Conservation (phyloP, 768 basidiomycete species). For the Multifurca ochricompacta region DNA sequence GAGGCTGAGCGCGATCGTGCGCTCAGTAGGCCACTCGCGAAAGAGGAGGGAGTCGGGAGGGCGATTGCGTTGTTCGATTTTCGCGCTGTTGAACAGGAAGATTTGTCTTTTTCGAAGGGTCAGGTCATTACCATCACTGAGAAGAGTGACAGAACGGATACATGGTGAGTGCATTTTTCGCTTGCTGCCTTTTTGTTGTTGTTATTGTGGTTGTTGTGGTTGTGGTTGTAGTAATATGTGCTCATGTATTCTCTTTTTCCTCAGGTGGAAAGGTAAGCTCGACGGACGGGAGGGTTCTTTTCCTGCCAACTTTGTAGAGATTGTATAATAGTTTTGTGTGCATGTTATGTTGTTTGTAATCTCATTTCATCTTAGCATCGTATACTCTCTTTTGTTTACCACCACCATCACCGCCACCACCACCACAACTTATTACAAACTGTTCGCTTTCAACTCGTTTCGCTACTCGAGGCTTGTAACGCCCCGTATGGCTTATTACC, state of each 20-base stretch:
- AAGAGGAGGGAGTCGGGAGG: slow-evolving; percentile 55
- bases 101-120: slow-evolving; percentile 69
- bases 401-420: too few species aligned
- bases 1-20: slow-evolving; percentile 28
- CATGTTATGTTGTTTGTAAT: too few species aligned
- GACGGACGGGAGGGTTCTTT: slow-evolving; percentile 58
- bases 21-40: slow-evolving; percentile 41
- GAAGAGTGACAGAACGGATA: slow-evolving; percentile 64
- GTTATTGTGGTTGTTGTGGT: too few species aligned
- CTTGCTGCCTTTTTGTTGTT: background rate
- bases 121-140: slow-evolving; percentile 63
- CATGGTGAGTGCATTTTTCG: slow-evolving; percentile 50
- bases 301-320: slow-evolving; percentile 80
- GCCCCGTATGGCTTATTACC: background rate
- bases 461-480: background rate
- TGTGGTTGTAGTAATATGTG: background rate
- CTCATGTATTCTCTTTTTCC: background rate
- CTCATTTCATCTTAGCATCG: too few species aligned
- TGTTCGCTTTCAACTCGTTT: background rate
- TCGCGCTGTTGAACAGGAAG: slow-evolving; percentile 64
- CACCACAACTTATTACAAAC: too few species aligned
- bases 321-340: slow-evolving; percentile 30
- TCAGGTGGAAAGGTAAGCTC: slow-evolving; percentile 74
- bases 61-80: slow-evolving; percentile 74
- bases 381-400: too few species aligned